Evolutionary conservation across 2,329 filamentous ascomycete species (phyloP).

Genomic region (Beauveria australis): DNA sequence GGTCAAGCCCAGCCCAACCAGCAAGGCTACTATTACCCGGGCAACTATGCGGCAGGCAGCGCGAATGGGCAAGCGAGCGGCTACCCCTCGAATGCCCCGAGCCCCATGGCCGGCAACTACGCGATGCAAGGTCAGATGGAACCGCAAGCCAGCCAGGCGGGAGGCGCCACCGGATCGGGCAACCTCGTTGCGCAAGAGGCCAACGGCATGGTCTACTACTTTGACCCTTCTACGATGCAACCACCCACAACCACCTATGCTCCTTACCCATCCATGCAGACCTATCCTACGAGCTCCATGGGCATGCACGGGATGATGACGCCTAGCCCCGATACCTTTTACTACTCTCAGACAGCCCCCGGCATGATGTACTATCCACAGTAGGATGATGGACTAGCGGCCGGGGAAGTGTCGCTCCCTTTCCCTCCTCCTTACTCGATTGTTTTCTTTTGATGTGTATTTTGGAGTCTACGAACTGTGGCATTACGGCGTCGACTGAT

Average conservation of each 20-base stretch:
- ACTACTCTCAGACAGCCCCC: conserved; percentile 51
- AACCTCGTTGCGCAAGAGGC: conserved; percentile 69
- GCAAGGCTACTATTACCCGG: conserved; percentile 63
- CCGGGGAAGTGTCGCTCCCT: background rate
- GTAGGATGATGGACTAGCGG: conserved; percentile 29
- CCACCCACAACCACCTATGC: conserved; percentile 42
- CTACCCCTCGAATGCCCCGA: conserved; percentile 50
- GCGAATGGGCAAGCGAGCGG: conserved; percentile 46
- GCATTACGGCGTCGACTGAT: background rate
- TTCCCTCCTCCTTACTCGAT: background rate
- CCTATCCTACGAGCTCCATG: conserved; percentile 50
- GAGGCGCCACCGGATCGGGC: conserved; percentile 26
- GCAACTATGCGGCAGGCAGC: conserved; percentile 38
- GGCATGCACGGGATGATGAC: conserved; percentile 79
- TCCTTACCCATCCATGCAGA: conserved; percentile 38
- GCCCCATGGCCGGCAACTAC: conserved; percentile 32
- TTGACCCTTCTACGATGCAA: conserved; percentile 67
- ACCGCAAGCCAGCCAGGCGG: conserved; percentile 27
- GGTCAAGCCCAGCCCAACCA: conserved; percentile 42
- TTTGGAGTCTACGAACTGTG: background rate
- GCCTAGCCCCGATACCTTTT: conserved; percentile 59
- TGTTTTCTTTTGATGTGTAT: background rate
- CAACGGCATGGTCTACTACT: conserved; percentile 96
- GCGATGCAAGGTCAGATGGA: conserved; percentile 33
- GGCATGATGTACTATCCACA: conserved; percentile 56